A percentile compares a stretch with the other conserved stretches of the same genome.
These are phyloP conservation scores for Globisporangium cystogenes DNA, from an alignment of 352 stramenopile species.

Conservation along the genomic window DNA sequence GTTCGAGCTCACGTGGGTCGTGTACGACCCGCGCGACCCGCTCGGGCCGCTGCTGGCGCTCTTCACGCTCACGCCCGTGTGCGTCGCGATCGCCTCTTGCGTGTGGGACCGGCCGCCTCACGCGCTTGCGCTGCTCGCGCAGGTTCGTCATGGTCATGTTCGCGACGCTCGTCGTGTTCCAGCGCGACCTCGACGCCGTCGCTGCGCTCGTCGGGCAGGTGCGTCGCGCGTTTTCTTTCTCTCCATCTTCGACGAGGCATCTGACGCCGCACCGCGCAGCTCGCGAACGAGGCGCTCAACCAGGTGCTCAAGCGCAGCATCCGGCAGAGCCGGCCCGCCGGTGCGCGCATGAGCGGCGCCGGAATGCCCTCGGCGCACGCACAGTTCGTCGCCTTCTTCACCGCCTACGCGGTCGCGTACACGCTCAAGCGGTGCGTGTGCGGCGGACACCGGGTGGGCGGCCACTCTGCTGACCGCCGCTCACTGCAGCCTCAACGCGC, in stretches of 20 bases:
- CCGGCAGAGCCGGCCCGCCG: constrained; percentile 57
- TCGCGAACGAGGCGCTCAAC: constrained; percentile 71
- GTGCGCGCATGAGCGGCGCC: constrained; percentile 51
- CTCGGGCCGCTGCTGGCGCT: constrained; percentile 63
- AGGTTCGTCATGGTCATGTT: constrained; percentile 87
- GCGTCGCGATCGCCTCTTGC: not conserved
- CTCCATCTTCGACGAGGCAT: not conserved
- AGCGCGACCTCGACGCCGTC: constrained; percentile 75
- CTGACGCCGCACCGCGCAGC: constrained; percentile 16
- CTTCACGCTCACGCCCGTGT: constrained; percentile 75
- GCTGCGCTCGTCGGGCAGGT: constrained; percentile 71
- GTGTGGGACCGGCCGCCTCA: not conserved
- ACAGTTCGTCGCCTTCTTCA: constrained; percentile 82
- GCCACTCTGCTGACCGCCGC: not conserved
- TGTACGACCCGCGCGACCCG: constrained; percentile 71
- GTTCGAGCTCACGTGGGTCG: constrained; percentile 83
- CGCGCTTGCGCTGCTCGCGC: not conserved
- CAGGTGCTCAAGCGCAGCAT: constrained; percentile 77
- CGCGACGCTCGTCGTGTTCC: constrained; percentile 65
- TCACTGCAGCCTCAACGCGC: constrained; percentile 37
- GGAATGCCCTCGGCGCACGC: constrained; percentile 81
- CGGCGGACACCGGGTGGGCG: not conserved
- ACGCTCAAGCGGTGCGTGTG: constrained; percentile 43
- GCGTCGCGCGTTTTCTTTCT: constrained; percentile 12
- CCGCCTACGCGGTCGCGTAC: constrained; percentile 64